Evolutionary conservation across 768 basidiomycete genomes (phyloP).

Genomic region (Russula earlei): DNA sequence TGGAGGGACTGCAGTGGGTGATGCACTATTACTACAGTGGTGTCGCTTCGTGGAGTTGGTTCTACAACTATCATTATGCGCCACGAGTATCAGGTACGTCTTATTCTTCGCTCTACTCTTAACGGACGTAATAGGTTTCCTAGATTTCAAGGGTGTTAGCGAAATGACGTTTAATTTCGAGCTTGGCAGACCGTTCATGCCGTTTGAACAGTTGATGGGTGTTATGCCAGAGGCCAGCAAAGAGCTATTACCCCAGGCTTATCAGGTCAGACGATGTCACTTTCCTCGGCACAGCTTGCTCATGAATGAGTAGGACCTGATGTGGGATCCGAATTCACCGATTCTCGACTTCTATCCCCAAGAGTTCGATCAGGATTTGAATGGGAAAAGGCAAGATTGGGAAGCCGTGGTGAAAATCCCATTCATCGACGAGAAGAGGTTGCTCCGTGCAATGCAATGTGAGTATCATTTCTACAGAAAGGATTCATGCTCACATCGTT

Average conservation of each 20-base stretch:
- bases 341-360: constrained; percentile 92
- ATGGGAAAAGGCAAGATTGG: constrained; percentile 99
- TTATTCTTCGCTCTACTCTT: neutral
- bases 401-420: constrained; percentile 99
- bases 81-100: constrained; percentile 85
- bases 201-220: constrained; percentile 97
- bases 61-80: constrained; percentile 96
- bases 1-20: constrained; percentile 96
- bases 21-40: constrained; percentile 99
- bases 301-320: constrained; percentile 59
- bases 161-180: constrained; percentile 81
- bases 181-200: constrained; percentile 81
- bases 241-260: constrained; percentile 81
- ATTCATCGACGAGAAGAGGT: constrained; percentile 77
- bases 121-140: constrained; percentile 18
- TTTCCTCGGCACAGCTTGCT: constrained; percentile 7
- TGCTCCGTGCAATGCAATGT: constrained; percentile 80
- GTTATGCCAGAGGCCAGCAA: constrained; percentile 87
- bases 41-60: constrained; percentile 98
- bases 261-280: constrained; percentile 43
- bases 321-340: constrained; percentile 75
- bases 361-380: constrained; percentile 87
- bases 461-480: constrained; percentile 24
- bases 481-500: neutral
- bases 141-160: constrained; percentile 54